Base-by-base conservation (phyloP, 169 alveolate species). In the Plasmodium vinckei region DNA sequence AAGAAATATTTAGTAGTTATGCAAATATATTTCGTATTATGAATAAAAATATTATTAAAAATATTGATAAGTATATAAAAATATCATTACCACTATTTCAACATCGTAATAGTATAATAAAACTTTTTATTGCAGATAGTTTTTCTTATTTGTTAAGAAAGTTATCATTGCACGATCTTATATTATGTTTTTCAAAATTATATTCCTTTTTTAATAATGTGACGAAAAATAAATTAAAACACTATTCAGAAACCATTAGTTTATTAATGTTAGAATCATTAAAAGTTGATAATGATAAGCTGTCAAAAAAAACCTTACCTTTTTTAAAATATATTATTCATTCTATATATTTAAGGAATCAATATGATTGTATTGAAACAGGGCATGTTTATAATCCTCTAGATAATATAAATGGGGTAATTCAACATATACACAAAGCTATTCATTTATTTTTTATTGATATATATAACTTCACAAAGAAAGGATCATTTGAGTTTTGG, bases 101-200 rank as follows among this genome's bases (percentile, higher is more conserved):
- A 12, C 91, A 86, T 39, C 61, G 77, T 44, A 86, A 70, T 64
- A 68, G 53, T 47, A 86, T 86, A 23, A 46, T 86, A 44, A 86
- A 86, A 57, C 39, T 86, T 44, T 86, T 86, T 63, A 57, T 86
- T 86, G 73, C 91, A 4, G 91, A 86, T 60, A 86, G 91, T 57
- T 86, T 86, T 69, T 68, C 91, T 23, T 86, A 86, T 47, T 33
- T 86, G 12, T 69, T 86, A 72, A 68, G 73, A 61, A 86, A 86
- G 68, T 69, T 69, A 86, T 86, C 87, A 9, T 53, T 86, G 46
- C 91, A 86, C 46, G 63, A 86, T 69, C 72, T 86, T 56, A 86
- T 86, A 23, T 19, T 69, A 39, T 86, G 91, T 47, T 86, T 86
- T 86, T 61, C 59, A 13, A 57, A 86, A 53, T 39, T 86, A 21